These are phyloP conservation scores for Lasiodiplodia citricola DNA, from an alignment of 2,329 filamentous ascomycete genomes.

Conservation along the genomic window DNA sequence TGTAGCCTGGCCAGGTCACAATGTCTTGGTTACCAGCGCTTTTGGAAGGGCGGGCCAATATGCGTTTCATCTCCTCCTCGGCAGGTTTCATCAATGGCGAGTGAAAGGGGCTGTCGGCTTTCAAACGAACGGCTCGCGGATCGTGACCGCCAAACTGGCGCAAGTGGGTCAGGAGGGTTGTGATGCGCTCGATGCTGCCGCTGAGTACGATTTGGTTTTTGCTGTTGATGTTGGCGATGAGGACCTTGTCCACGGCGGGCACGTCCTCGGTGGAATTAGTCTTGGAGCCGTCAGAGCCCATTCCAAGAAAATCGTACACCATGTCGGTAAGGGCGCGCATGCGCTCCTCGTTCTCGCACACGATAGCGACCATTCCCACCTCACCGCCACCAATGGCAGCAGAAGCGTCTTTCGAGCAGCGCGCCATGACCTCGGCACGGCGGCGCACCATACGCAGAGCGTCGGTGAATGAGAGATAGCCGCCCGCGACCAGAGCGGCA, in stretches of 20 bases:
- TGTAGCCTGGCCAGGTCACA: constrained; percentile 73
- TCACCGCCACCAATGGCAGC: constrained; percentile 73
- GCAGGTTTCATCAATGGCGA: constrained; percentile 90
- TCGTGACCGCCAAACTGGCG: constrained; percentile 91
- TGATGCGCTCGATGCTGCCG: constrained; percentile 83
- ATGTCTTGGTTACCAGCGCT: constrained; percentile 67
- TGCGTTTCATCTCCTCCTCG: constrained; percentile 70
- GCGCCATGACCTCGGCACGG: constrained; percentile 82
- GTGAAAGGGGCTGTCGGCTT: constrained; percentile 89
- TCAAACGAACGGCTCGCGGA: constrained; percentile 82
- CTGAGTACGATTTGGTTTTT: constrained; percentile 96
- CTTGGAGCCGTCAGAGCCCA: constrained; percentile 68
- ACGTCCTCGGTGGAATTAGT: constrained; percentile 70
- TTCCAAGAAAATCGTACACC: constrained; percentile 79
- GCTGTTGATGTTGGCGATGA: constrained; percentile 92
- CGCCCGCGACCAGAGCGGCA: constrained; percentile 83
- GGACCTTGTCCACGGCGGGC: constrained; percentile 82
- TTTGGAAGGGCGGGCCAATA: constrained; percentile 63
- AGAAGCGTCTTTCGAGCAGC: constrained; percentile 69
- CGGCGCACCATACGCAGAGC: constrained; percentile 76
- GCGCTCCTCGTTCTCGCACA: constrained; percentile 79
- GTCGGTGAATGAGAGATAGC: constrained; percentile 78
- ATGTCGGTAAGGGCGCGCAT: constrained; percentile 71
- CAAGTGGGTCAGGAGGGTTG: constrained; percentile 80
- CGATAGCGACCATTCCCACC: constrained; percentile 92